A percentile compares a stretch with the other conserved stretches of the same genome.
Conservation (phyloP, 2,329 filamentous ascomycete species). For the Monilinia aucupariae region DNA sequence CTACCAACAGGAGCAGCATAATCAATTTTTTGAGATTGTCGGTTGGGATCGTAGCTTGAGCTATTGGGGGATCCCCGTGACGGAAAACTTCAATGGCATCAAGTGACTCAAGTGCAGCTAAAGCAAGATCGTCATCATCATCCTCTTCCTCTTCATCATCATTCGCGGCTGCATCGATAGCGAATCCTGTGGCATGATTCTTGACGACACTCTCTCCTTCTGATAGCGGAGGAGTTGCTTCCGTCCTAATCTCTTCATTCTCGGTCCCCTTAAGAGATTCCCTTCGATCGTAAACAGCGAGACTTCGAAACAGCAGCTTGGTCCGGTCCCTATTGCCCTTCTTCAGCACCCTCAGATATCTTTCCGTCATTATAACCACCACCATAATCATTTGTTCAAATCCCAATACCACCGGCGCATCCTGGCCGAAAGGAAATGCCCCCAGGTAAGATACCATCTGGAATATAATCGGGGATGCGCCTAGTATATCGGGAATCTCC, state of each 20-base stretch:
- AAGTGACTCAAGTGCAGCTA: slow-evolving; percentile 64
- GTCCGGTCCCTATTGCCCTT: slow-evolving; percentile 52
- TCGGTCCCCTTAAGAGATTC: slow-evolving; percentile 29
- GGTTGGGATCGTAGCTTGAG: slow-evolving; percentile 64
- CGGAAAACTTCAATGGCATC: slow-evolving; percentile 58
- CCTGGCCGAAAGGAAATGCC: slow-evolving; percentile 66
- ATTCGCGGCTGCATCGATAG: slow-evolving; percentile 42
- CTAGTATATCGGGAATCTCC: slow-evolving; percentile 65
- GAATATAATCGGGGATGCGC: slow-evolving; percentile 62
- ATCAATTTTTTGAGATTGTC: slow-evolving; percentile 68
- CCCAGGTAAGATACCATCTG: slow-evolving; percentile 67
- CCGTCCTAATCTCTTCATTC: not conserved
- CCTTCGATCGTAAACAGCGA: slow-evolving; percentile 65
- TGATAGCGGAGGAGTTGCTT: not conserved
- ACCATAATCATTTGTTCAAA: slow-evolving; percentile 67
- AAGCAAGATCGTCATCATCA: slow-evolving; percentile 57
- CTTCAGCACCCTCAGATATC: slow-evolving; percentile 59
- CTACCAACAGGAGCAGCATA: slow-evolving; percentile 62
- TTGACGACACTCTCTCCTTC: slow-evolving; percentile 21
- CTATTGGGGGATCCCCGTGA: slow-evolving; percentile 47
- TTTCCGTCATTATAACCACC: slow-evolving; percentile 65
- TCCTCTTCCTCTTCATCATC: slow-evolving; percentile 37
- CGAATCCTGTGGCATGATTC: slow-evolving; percentile 35
- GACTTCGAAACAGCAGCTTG: slow-evolving; percentile 63
- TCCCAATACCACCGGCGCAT: slow-evolving; percentile 64